Base-by-base conservation (phyloP, 179 eudicot genomes). In the Carnegiea gigantea region DNA sequence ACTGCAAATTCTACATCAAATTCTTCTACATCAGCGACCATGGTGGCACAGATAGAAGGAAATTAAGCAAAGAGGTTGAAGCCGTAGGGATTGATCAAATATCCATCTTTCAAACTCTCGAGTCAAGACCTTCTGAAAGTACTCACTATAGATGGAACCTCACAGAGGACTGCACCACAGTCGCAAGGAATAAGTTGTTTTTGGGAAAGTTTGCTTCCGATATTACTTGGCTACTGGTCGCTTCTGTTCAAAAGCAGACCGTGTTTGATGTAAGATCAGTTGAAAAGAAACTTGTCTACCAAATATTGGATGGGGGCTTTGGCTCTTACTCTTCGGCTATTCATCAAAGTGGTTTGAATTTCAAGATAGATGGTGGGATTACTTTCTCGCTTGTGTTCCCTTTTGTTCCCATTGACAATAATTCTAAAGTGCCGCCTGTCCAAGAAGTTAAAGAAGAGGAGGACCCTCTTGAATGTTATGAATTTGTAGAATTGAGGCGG, bases 181-280 rank as follows among this genome's bases (percentile, higher is more conserved):
- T 89, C 30, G 85, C 90, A 24, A 86, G 85, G 78, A 88, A 82
- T 33, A 89, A 86, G 76, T 84, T 97, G 79, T 88, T 89, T 74
- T 81, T 89, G 1, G 91, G 97, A 7, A 95, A 83, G 84, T 97
- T 97, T 70, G 83, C 86, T 23, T 49, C 89, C n/a, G 99, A 97
- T 44, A 79, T 97, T 10, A 49, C 99, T 43, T 97, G 98, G 98
- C 75, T 97, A 40, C 44, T 93, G 30, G 93, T 92, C 33, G 79
- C 98, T 24, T 97, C 99, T 70, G 86, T 92, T 64, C 84, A 79
- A 73, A 97, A 87, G 57, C 87, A 89, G 71, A 84, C 89, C 24
- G 90, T 85, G 5, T 95, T 95, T 64, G 92, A 92, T 30, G 89
- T 97, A 8, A 84, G 86, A 73, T 87, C 97, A 8, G 71, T 93